Base-by-base conservation (phyloP, 345 rosid genomes). In the Gossypium ekmanianum region DNA sequence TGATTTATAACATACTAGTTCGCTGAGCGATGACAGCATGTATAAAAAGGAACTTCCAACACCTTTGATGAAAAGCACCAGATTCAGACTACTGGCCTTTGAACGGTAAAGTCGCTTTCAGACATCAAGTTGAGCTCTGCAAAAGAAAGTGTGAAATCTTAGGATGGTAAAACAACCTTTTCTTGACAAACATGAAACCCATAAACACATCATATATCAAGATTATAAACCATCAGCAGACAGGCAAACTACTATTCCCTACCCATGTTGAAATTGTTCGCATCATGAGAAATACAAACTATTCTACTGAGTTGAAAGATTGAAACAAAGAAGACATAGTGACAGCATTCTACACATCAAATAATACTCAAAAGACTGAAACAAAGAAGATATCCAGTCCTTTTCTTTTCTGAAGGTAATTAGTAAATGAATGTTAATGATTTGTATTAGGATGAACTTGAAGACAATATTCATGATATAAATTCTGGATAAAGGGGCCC, bases 91-190 rank as follows among this genome's bases (percentile, higher is more conserved):
- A 55, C 45, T 18, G 70, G 58, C 45, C 75, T 62, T 74, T 67
- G 68, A 61, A 52, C 6, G 78, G 68, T 59, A 66, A 62, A 10
- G 71, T 43, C 51, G 54, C 26, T 78, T 57, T 73, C 68, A 63
- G 59, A 48, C 80, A 73, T 78, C 77, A 66, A 39, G 66, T 44
- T 61, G 65, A 58, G 64, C 56, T 24, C 81, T 78, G 75, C 65
- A 74, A 68, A 74, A 68, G 66, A 74, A 73, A 73, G 71, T 44
- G 65, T 16, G 57, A 73, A 67, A 39, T 59, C 72, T 73, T 16
- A 73, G 70, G 27, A 58, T 39, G 41, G 26, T 65, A 57, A 72
- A 73, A 22, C 45, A 17, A 50, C 18, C 17, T 54, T 17, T 9
- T 73, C 18, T 52, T 14, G 16, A 61, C n/a, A 78, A 26, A 68